Base-by-base conservation (phyloP, 805 yeast species). In the Zygosaccharomyces bisporus region DNA sequence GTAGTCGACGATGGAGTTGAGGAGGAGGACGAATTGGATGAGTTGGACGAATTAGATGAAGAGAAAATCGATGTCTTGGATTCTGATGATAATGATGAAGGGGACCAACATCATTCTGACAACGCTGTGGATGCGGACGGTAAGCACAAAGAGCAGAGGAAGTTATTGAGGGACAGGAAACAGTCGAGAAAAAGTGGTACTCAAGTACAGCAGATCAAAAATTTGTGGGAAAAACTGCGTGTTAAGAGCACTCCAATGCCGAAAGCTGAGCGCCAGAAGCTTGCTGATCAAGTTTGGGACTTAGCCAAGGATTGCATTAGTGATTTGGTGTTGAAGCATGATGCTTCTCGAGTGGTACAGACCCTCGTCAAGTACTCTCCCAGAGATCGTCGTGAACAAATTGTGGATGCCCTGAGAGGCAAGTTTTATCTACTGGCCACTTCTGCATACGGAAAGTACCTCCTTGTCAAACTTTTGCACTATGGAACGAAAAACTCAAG, bases 331-430 rank as follows among this genome's bases (percentile, higher is more conserved):
- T 66, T 91, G 70, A 89, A 93, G 71, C 99, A 91, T 63, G 98
- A 91, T 72, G 91, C 97, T 7, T 87, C 96, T 18, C 79, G 99
- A 70, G 91, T 91, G 44, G 95, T 91, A 33, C 99, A 91, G 69
- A 89, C 97, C 1, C 75, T 91, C 54, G 82, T 91, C 49, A 91
- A 91, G 65, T 88, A 86, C 63, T 81, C 93, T 9, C 72, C 84
- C 30, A 86, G 83, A 59, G 86, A 81, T 41, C 80, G 89, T 70
- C 80, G 96, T 69, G 83, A 79, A 19, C 72, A 71, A 18, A 80
- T 91, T 50, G 82, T 83, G 13, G 54, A 65, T 42, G 73, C 89
- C 2, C 71, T 91, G 55, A 83, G 81, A 63, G 93, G 95, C 13
- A 73, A 78, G 60, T 87, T 73, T 64, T 86, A 86, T 61, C 81